These are phyloP conservation scores for Pseudopithomyces maydicus DNA, from an alignment of 2,329 filamentous ascomycete genomes.

Conservation along the genomic window DNA sequence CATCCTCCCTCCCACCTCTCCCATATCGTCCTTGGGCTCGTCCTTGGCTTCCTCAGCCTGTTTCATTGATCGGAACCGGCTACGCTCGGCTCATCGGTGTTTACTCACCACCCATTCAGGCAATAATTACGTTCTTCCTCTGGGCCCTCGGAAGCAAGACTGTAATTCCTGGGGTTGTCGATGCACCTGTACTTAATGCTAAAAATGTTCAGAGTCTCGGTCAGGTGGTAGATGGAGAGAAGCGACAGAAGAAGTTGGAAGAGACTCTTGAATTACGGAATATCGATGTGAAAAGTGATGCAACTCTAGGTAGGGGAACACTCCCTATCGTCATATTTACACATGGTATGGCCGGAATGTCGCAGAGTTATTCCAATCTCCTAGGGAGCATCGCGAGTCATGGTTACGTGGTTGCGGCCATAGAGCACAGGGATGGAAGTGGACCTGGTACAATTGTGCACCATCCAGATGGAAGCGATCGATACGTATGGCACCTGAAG, in stretches of 20 bases:
- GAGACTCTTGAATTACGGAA: slow-evolving; percentile 14
- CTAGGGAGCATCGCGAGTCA: slow-evolving; percentile 53
- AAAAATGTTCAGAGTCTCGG: slow-evolving; percentile 7
- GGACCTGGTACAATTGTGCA: slow-evolving; percentile 51
- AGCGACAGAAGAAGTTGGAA: slow-evolving; percentile 22
- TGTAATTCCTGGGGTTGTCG: slow-evolving; percentile 50
- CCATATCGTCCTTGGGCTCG: slow-evolving; percentile 42
- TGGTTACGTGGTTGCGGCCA: slow-evolving; percentile 52
- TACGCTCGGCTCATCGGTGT: slow-evolving; percentile 50
- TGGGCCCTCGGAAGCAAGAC: slow-evolving; percentile 50
- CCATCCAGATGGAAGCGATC: slow-evolving; percentile 35
- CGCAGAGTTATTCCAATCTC: slow-evolving; percentile 53
- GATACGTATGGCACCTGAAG: slow-evolving; percentile 45
- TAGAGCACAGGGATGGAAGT: slow-evolving; percentile 55
- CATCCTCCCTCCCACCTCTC: slow-evolving; percentile 34
- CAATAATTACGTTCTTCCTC: slow-evolving; percentile 47
- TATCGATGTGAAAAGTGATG: slow-evolving; percentile 33
- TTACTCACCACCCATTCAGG: slow-evolving; percentile 42
- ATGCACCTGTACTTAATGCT: slow-evolving; percentile 45
- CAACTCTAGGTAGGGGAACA: slow-evolving; percentile 20
- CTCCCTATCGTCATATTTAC: slow-evolving; percentile 54
- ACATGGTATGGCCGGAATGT: slow-evolving; percentile 53
- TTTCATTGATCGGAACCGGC: slow-evolving; percentile 50
- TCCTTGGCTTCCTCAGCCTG: slow-evolving; percentile 51
- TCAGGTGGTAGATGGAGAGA: slow-evolving; percentile 9